A percentile compares a stretch with the other conserved stretches of the same genome.
phyloP scores from a whole-genome alignment of 2,329 filamentous ascomycete genomes.

The Ophiobolus disseminans region DNA sequence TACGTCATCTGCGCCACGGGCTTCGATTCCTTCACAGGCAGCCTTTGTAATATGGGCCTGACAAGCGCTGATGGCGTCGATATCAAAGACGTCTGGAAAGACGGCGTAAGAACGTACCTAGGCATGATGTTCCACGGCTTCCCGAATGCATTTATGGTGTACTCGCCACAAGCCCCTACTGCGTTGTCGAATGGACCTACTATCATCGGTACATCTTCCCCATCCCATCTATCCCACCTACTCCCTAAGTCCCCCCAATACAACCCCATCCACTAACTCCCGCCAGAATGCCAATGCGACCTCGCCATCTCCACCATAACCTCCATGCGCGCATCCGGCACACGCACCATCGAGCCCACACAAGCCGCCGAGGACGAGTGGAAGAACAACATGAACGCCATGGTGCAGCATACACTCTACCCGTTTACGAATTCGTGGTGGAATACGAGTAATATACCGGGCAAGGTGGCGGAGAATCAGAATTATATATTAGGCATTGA shows the following conservation, averaged over 20 bases:
- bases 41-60: slow-evolving; percentile 41
- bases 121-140: slow-evolving; percentile 50
- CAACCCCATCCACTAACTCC: not conserved
- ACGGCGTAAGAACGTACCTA: slow-evolving; percentile 48
- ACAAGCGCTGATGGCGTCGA: slow-evolving; percentile 41
- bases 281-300: slow-evolving; percentile 46
- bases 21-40: slow-evolving; percentile 52
- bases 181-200: slow-evolving; percentile 54
- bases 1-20: slow-evolving; percentile 58
- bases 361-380: slow-evolving; percentile 50
- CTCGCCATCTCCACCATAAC: slow-evolving; percentile 50
- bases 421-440: slow-evolving; percentile 52
- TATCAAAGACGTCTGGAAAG: slow-evolving; percentile 47
- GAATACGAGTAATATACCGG: slow-evolving; percentile 50
- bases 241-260: too few relatives aligned
- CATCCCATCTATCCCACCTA: not conserved
- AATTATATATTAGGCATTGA: slow-evolving; percentile 46
- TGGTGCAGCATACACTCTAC: slow-evolving; percentile 43
- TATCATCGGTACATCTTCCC: slow-evolving; percentile 33
- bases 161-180: slow-evolving; percentile 54
- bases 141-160: slow-evolving; percentile 51
- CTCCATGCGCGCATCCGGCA: slow-evolving; percentile 35
- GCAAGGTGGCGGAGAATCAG: slow-evolving; percentile 51
- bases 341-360: slow-evolving; percentile 46
- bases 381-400: slow-evolving; percentile 44